Base-by-base conservation (phyloP, 1,139 yeast genomes). In the Pneumocystis jirovecii region DNA sequence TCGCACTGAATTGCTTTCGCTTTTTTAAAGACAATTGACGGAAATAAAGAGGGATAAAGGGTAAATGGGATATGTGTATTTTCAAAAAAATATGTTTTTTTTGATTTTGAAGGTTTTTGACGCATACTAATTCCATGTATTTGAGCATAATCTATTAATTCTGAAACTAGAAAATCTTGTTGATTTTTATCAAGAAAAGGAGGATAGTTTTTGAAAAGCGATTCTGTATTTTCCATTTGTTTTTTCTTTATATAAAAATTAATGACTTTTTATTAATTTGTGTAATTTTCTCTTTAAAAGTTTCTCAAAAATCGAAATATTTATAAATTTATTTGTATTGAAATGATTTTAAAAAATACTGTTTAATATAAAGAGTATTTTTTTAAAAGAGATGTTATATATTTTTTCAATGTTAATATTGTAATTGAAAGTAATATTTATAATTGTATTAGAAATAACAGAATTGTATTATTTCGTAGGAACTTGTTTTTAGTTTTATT, bases 11-110 rank as follows among this genome's bases (percentile, higher is more conserved):
- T 86, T 7, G 75, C 76, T 44, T 83, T 72, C 0, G 96, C 96
- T 67, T 81, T 79, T 25, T 83, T 78, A 73, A 89, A 91, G 64
- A 87, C 84, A 1, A 73, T 65, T 68, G 77, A 80, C 1, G 96
- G 91, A 70, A 91, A 85, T 12, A 96, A 96, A 0, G 97, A 88
- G 3, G 98, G 99, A 72, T 81, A 89, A 60, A 91, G 73, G 0
- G 98, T 91, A 15, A 89, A 84, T 35, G 98, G 97, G 2, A 96
- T 96, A 67, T 82, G 82, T 63, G 80, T 80, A 25, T 50, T 29
- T 8, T 12, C 21, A 12, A 21, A 88, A 86, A 17, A 17, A 50
- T 25, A 60, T 64, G 44, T 61, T 66, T 15, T 40, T 12, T 35
- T 29, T 1, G 4, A 29, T 25, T 35, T 45, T 62, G 10, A 66